Evolutionary conservation across 345 rosid species (phyloP), one percentile per base, ranked within the genome.

Genomic region (Linum usitatissimum): DNA sequence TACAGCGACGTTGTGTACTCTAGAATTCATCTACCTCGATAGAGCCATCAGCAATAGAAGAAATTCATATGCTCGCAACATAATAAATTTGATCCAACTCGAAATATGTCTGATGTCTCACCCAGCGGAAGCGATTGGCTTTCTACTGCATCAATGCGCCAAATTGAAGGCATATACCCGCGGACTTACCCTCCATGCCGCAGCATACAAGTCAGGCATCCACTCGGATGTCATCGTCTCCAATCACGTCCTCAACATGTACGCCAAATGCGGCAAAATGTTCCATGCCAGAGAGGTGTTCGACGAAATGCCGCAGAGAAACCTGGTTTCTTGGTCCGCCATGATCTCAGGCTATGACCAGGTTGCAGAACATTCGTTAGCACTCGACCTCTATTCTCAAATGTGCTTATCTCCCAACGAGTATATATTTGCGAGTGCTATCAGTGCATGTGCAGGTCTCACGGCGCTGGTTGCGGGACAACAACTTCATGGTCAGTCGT

Each of bases 281-380:
- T 19, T 23, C 0, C 39, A n/a, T 1, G 88, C 91, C 15, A 83
- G 83, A 7, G 67, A 68, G 18, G 3, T 75, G 73, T 83, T 86
- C 62, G 91, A 79, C 66, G 79, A 80, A 67, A 81, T 86, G 86
- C 63, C 79, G 57, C 68, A 66, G 0, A 73, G 66, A 74, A 86
- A 84, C 39, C 79, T 86, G 9, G 82, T 83, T 8, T 81, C 92
- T 0, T 83, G 86, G 88, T 80, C 92, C 5, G 83, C 88, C 55
- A 75, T 86, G 76, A 75, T 86, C 53, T 80, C 88, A 6, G 88
- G 83, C 18, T 81, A 81, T 73, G 77, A 63, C 55, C 88, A 81
- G 60, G 59, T 53, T 39, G 80, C 79, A 21, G 49, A 74, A 23
- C 73, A 73, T 59, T 4, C 60, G 5, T 53, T 73, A 55, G 85